Conservation (phyloP, 108 stramenopile species). For the Skeletonema costatum region DNA sequence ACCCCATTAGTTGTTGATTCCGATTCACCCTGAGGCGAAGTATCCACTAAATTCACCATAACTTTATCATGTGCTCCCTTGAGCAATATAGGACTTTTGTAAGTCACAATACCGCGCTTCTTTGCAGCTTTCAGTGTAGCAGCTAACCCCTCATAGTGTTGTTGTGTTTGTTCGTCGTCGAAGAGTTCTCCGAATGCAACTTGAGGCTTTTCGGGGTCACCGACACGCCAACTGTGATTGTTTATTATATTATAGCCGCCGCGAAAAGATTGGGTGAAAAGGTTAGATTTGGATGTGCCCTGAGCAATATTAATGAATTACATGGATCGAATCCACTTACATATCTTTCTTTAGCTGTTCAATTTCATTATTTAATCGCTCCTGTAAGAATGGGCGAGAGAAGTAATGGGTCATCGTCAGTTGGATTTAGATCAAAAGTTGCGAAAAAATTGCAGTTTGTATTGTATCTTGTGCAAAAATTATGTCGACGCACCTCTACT, state of each 20-base stretch:
- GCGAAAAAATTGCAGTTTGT: background rate
- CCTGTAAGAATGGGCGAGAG: background rate
- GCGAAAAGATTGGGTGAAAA: background rate
- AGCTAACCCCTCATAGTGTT: conserved; percentile 71
- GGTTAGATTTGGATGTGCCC: background rate
- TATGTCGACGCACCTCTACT: background rate
- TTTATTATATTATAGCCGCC: background rate
- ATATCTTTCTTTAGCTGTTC: conserved; percentile 37
- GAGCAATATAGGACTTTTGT: conserved; percentile 71
- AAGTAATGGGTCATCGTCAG: background rate
- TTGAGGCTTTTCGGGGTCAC: conserved; percentile 37
- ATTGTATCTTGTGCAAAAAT: background rate
- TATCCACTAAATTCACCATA: conserved; percentile 50
- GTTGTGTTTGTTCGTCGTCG: conserved; percentile 70
- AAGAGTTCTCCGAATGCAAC: conserved; percentile 68
- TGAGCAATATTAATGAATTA: background rate
- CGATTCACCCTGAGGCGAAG: conserved; percentile 9
- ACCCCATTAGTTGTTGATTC: background rate
- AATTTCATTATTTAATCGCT: conserved; percentile 34
- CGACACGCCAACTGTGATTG: conserved; percentile 27
- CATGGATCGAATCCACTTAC: background rate
- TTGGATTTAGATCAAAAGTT: background rate
- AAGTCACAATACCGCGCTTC: conserved; percentile 65
- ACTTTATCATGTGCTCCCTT: conserved; percentile 79
- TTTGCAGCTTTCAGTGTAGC: conserved; percentile 74